These are phyloP conservation scores for Chamaecrista fasciculata DNA, from an alignment of 306 rosid genomes.

Conservation along the genomic window DNA sequence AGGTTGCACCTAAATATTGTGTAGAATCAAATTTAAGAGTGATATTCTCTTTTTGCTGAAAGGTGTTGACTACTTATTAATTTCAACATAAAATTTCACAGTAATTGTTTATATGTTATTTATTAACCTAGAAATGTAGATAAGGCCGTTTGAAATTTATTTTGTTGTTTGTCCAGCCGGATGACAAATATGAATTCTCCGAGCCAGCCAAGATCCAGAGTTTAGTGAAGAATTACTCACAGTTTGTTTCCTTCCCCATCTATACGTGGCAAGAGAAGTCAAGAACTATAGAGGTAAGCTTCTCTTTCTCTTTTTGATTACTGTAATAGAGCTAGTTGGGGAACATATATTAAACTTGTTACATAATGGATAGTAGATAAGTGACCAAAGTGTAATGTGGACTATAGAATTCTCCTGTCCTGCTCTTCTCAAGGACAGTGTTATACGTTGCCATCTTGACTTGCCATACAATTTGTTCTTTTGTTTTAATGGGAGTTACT, in stretches of 20 bases:
- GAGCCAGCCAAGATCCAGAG: constrained; percentile 81
- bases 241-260: constrained; percentile 96
- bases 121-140: background rate
- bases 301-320: constrained; percentile 25
- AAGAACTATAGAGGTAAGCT: constrained; percentile 77
- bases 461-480: background rate
- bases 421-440: background rate
- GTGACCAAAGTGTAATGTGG: background rate
- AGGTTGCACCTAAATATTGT: background rate
- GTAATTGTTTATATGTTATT: background rate
- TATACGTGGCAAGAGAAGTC: constrained; percentile 96
- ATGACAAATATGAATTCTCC: constrained; percentile 93
- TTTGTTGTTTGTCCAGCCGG: constrained; percentile 47
- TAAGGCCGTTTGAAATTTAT: background rate
- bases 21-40: background rate
- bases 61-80: background rate
- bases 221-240: constrained; percentile 97
- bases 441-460: background rate
- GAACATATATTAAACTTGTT: background rate
- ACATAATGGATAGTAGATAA: background rate
- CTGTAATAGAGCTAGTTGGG: constrained; percentile 3
- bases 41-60: background rate
- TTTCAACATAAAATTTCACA: background rate
- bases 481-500: background rate
- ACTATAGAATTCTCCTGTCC: background rate